These are phyloP conservation scores for Micractinium conductrix DNA, from an alignment of 139 green algal genomes.

Conservation along the genomic window DNA sequence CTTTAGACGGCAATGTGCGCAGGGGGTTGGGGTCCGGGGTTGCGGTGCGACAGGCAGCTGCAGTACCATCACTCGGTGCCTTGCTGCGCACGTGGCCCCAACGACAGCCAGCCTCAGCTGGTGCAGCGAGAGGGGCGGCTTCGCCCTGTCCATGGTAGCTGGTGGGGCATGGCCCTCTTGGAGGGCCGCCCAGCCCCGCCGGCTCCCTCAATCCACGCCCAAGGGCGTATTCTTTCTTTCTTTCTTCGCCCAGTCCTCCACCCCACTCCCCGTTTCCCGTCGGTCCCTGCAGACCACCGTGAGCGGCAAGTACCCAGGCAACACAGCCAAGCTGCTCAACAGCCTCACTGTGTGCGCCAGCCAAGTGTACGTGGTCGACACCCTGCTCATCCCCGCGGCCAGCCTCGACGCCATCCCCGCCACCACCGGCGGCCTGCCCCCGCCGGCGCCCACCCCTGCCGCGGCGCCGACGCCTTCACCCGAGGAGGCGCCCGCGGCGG, in stretches of 20 bases:
- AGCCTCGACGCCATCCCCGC: conserved; percentile 28
- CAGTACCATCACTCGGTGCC: no score
- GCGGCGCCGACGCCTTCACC: neutral
- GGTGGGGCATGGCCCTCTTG: no score
- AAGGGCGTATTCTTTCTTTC: neutral
- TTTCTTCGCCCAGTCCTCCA: no score
- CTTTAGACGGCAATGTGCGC: neutral
- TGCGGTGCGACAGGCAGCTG: no score
- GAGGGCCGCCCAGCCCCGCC: no score
- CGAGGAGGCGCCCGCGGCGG: neutral
- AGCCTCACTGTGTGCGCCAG: conserved; percentile 18
- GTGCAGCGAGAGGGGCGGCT: no score
- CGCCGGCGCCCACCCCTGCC: neutral
- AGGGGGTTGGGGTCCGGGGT: no score
- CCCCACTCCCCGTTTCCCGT: no score
- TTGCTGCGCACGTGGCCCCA: no score
- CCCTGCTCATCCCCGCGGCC: conserved; percentile 32
- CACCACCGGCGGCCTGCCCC: neutral
- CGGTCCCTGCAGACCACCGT: conserved; percentile 7
- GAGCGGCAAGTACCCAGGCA: conserved; percentile 14
- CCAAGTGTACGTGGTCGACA: conserved; percentile 12
- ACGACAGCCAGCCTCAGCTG: no score
- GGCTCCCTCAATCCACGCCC: no score
- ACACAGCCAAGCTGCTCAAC: neutral
- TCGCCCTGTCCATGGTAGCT: no score